A percentile compares a stretch with the other conserved stretches of the same genome.
phyloP scores from a whole-genome alignment of 73 alveolate species.

The Paramecium biaurelia region DNA sequence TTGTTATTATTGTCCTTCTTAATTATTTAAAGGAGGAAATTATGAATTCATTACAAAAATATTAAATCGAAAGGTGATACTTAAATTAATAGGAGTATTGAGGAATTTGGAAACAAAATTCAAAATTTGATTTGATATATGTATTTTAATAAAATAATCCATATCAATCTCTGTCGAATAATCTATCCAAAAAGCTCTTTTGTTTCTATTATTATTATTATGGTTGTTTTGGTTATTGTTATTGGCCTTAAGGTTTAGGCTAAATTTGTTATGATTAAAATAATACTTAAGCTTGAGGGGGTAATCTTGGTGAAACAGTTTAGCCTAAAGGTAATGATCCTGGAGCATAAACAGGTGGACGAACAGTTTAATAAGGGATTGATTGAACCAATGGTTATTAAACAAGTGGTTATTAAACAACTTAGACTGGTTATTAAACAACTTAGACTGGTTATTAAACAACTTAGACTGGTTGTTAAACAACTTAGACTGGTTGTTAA shows the following conservation, averaged over 20 bases:
- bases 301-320: background rate
- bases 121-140: background rate
- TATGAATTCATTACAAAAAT: background rate
- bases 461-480: background rate
- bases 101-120: background rate
- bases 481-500: background rate
- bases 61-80: background rate
- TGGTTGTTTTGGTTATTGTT: background rate
- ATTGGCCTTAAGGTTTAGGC: background rate
- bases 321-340: background rate
- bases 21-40: background rate
- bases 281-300: background rate
- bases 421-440: background rate
- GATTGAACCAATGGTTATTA: background rate
- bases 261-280: background rate
- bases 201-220: background rate
- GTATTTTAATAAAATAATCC: background rate
- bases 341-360: slow-evolving; percentile 5
- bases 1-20: background rate
- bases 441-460: slow-evolving; percentile 27
- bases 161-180: slow-evolving; percentile 29
- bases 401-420: background rate
- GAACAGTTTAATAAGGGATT: background rate
- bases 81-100: background rate
- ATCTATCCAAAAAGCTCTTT: slow-evolving; percentile 30